Percentiles rank a stretch among this genome's conserved stretches.
Evolutionary conservation across 352 stramenopile genomes (phyloP).

Genomic region (Pythium apleroticum): DNA sequence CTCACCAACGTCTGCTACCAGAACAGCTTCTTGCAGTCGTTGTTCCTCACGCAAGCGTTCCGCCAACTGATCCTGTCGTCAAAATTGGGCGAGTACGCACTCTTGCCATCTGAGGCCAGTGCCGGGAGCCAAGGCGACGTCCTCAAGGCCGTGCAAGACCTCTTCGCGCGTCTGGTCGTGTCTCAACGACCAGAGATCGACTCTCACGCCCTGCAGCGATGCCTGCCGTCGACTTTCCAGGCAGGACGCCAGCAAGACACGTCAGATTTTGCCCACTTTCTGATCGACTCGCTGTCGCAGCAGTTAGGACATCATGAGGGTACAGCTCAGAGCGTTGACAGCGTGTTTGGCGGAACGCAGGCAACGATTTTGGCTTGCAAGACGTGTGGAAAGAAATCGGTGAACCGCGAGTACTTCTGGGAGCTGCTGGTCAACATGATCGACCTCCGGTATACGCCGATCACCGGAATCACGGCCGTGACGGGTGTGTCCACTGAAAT

Average conservation of each 20-base stretch:
- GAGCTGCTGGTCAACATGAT: slow-evolving; percentile 90
- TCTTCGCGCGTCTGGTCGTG: slow-evolving; percentile 71
- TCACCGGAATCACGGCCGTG: slow-evolving; percentile 76
- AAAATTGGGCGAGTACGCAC: slow-evolving; percentile 42
- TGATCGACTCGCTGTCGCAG: slow-evolving; percentile 79
- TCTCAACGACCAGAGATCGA: slow-evolving; percentile 69
- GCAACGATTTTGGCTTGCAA: slow-evolving; percentile 85
- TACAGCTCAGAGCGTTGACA: slow-evolving; percentile 55
- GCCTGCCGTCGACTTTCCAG: slow-evolving; percentile 71
- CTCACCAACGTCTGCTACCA: slow-evolving; percentile 91
- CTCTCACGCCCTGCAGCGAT: slow-evolving; percentile 70
- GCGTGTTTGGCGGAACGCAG: slow-evolving; percentile 80
- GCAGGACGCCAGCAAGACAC: slow-evolving; percentile 84
- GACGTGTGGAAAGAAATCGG: slow-evolving; percentile 71
- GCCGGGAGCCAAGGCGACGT: slow-evolving; percentile 37
- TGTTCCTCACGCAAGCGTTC: slow-evolving; percentile 88
- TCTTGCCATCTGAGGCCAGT: slow-evolving; percentile 27
- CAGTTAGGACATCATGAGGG: slow-evolving; percentile 64
- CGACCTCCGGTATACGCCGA: slow-evolving; percentile 85
- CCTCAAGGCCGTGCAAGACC: slow-evolving; percentile 59
- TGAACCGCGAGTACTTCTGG: slow-evolving; percentile 89
- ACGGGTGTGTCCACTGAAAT: slow-evolving; percentile 75
- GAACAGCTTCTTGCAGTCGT: slow-evolving; percentile 87
- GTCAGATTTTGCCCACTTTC: slow-evolving; percentile 85
- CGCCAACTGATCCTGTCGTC: slow-evolving; percentile 68